phyloP scores from a whole-genome alignment of 805 yeast genomes.

The Yamadazyma phyllophila region DNA sequence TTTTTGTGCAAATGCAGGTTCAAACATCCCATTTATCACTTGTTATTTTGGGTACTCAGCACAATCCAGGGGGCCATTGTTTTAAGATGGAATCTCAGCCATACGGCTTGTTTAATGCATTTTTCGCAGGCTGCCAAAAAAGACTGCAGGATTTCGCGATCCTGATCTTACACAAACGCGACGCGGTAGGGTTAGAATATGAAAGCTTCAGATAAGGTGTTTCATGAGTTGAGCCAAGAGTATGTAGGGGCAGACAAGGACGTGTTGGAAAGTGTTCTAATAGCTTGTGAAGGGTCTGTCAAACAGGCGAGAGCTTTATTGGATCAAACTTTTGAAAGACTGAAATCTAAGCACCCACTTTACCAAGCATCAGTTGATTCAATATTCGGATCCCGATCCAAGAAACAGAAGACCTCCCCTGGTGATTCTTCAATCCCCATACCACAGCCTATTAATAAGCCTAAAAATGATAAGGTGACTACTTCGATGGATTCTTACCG shows the following conservation, averaged over 20 bases:
- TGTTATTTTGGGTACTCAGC: too few species aligned
- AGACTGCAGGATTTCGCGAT: not conserved
- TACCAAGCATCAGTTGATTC: constrained; percentile 17
- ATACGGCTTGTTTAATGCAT: too few species aligned
- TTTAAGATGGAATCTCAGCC: too few species aligned
- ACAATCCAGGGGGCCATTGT: too few species aligned
- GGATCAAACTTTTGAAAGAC: constrained; percentile 27
- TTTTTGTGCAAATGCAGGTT: too few species aligned
- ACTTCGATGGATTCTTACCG: not conserved
- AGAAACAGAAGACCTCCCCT: not conserved
- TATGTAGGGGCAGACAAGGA: constrained; percentile 46
- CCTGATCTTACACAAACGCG: not conserved
- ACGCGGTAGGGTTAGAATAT: constrained; percentile 1
- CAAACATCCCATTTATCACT: too few species aligned
- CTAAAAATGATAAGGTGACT: too few species aligned
- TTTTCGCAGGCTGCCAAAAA: too few species aligned
- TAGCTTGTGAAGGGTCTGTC: constrained; percentile 54
- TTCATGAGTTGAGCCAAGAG: constrained; percentile 29
- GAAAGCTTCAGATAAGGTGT: constrained; percentile 21
- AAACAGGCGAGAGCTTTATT: constrained; percentile 40
- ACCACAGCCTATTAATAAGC: too few species aligned
- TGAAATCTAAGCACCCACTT: constrained; percentile 9
- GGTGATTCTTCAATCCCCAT: too few species aligned
- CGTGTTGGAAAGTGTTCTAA: constrained; percentile 48
- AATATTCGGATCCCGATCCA: constrained; percentile 2